phyloP scores from a whole-genome alignment of 495 filamentous ascomycete species.

The Daldinia grandis region DNA sequence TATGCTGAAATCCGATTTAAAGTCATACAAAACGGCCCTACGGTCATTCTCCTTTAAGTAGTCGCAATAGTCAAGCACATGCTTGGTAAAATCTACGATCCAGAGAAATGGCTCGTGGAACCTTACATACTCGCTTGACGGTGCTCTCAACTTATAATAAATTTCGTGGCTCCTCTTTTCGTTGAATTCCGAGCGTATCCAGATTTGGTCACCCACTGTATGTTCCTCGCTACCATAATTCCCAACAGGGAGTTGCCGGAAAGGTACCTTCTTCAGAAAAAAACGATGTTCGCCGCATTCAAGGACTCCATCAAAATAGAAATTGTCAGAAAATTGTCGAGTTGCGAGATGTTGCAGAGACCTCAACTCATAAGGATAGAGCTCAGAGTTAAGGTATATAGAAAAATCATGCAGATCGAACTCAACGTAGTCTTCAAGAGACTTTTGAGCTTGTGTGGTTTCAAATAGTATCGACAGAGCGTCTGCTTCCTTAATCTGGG shows the following conservation, averaged over 20 bases:
- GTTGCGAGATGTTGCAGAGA: slow-evolving; percentile 60
- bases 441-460: not conserved
- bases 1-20: slow-evolving; percentile 59
- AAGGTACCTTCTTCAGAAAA: slow-evolving; percentile 64
- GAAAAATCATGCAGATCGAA: slow-evolving; percentile 61
- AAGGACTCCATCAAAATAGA: slow-evolving; percentile 69
- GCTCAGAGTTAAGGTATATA: slow-evolving; percentile 53
- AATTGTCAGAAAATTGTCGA: slow-evolving; percentile 44
- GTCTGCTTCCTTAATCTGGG: slow-evolving; percentile 35
- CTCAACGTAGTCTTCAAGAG: slow-evolving; percentile 47
- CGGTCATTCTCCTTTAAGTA: slow-evolving; percentile 38
- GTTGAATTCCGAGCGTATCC: slow-evolving; percentile 62
- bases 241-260: slow-evolving; percentile 67
- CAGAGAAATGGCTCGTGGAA: slow-evolving; percentile 70
- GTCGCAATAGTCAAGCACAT: slow-evolving; percentile 69
- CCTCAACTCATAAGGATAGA: slow-evolving; percentile 57
- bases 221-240: slow-evolving; percentile 64
- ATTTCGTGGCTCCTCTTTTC: slow-evolving; percentile 48
- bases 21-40: slow-evolving; percentile 59
- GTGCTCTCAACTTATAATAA: slow-evolving; percentile 68
- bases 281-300: slow-evolving; percentile 49
- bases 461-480: slow-evolving; percentile 44
- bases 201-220: slow-evolving; percentile 62
- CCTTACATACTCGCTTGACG: slow-evolving; percentile 63
- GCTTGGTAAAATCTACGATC: slow-evolving; percentile 72